A percentile compares a stretch with the other conserved stretches of the same genome.
These are phyloP conservation scores for Pseudophaeomoniella oleicola DNA, from an alignment of 2,329 filamentous ascomycete species.

Conservation along the genomic window DNA sequence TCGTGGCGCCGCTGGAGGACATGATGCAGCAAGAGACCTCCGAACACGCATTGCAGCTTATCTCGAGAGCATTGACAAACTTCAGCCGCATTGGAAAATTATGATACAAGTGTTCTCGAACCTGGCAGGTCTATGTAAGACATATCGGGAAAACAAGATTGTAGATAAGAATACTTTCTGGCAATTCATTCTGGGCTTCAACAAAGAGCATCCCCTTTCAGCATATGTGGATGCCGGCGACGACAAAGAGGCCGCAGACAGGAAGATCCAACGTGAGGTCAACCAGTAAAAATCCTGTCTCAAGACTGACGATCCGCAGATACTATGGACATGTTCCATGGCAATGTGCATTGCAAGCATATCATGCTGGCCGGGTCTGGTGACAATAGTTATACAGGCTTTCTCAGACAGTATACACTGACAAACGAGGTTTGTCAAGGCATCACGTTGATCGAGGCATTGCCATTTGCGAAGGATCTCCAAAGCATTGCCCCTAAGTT, in stretches of 20 bases:
- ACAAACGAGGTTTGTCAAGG: slow-evolving; percentile 13
- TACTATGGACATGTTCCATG: slow-evolving; percentile 10
- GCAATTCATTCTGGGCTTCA: slow-evolving; percentile 27
- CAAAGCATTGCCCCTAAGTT: slow-evolving; percentile 11
- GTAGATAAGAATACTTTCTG: slow-evolving; percentile 12
- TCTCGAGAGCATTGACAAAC: slow-evolving; percentile 4
- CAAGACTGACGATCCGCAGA: background rate
- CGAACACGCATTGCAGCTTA: slow-evolving; percentile 6
- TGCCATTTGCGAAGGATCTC: slow-evolving; percentile 23
- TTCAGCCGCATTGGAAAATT: slow-evolving; percentile 14
- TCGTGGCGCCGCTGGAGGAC: slow-evolving; percentile 5
- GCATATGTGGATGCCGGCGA: slow-evolving; percentile 28
- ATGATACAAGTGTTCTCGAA: slow-evolving; percentile 25
- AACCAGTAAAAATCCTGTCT: no score
- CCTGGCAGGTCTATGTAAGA: slow-evolving; percentile 19
- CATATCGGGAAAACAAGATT: slow-evolving; percentile 15
- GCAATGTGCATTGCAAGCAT: slow-evolving; percentile 24
- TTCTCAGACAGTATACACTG: slow-evolving; percentile 19
- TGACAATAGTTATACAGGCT: slow-evolving; percentile 28
- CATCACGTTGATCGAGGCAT: slow-evolving; percentile 24
- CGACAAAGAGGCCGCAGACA: slow-evolving; percentile 28
- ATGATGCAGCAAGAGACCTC: slow-evolving; percentile 6
- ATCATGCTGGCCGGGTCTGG: slow-evolving; percentile 27
- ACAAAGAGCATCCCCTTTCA: slow-evolving; percentile 21
- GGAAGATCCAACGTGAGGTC: slow-evolving; percentile 27